Base-by-base conservation (phyloP, 768 basidiomycete genomes). In the Trametes sanguinea region DNA sequence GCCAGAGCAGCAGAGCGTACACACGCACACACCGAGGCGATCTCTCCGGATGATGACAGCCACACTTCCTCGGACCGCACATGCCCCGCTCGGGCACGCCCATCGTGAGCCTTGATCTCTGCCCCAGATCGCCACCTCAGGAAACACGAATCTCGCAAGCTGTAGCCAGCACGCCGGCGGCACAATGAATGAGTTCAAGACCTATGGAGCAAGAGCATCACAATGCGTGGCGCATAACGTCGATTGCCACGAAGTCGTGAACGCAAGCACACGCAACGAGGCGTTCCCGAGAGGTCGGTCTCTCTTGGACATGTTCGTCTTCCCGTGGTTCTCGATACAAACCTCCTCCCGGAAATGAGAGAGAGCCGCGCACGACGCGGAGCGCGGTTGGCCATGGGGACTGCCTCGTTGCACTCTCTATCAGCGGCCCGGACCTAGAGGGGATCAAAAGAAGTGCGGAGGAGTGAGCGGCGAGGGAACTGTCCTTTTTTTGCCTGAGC, bases 271-370 rank as follows among this genome's bases (percentile, higher is more conserved):
- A 22, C 10, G 42, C 39, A 47, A 22, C 46, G 46, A 47, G 46
- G 22, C 22, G 22, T 22, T 22, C 22, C 22, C 27, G 11, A n/a
- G 27, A 27, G 46, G 46, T 27, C 17, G 46, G 17, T 29, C 46
- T 11, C 27, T 27, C 27, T 22, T 22, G 48, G 7, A 14, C 30
- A 27, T 33, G 14, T 30, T 32, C 42, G 32, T 16, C 48, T 51
- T 52, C 57, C 40, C 57, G 42, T 32, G 42, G 57, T 59, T 59
- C 57, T 51, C 50, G 42, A 59, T 59, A 51, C 57, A 51, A 16
- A 17, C 4, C 13, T 27, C 32, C 30, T 46, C 37, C 11, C 61
- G 61, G 61, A 62, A 29, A 62, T 57, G 61, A 62, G 40, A 39
- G 48, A 51, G 42, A 40, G 17, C 3, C 39, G 29, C 2, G 22